phyloP scores from a whole-genome alignment of 2,329 filamentous ascomycete species.

The Fusarium agapanthi region DNA sequence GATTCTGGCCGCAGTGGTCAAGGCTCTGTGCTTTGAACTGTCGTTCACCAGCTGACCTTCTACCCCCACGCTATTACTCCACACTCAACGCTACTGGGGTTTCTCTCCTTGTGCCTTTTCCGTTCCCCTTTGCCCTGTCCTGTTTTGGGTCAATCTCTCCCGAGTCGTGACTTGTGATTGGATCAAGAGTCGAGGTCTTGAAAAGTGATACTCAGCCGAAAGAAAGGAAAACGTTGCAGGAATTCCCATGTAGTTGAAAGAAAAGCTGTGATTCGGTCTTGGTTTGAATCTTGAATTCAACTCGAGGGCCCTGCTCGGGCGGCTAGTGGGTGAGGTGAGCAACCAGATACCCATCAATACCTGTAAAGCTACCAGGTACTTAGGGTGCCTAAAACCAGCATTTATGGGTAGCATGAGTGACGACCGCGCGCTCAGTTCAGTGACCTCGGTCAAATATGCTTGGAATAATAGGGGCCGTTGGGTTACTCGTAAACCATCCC shows the following conservation, averaged over 20 bases:
- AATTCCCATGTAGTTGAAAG: background rate
- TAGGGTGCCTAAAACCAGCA: background rate
- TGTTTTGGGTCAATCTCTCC: background rate
- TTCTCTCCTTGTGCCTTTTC: slow-evolving; percentile 16
- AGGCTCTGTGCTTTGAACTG: slow-evolving; percentile 12
- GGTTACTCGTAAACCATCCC: background rate
- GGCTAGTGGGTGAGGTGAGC: background rate
- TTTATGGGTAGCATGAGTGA: background rate
- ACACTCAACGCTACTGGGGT: slow-evolving; percentile 26
- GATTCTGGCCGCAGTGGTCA: slow-evolving; percentile 13
- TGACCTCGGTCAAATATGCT: background rate
- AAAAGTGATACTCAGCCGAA: background rate
- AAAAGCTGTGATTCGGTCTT: background rate
- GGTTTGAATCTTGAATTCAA: background rate
- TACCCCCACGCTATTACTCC: slow-evolving; percentile 31
- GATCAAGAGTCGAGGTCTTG: background rate
- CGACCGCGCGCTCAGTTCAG: background rate
- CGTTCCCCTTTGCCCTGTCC: background rate
- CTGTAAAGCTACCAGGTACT: background rate
- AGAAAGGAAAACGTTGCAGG: background rate
- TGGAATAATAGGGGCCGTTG: background rate
- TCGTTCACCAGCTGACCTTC: slow-evolving; percentile 31
- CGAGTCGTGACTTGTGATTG: background rate
- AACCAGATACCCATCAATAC: background rate
- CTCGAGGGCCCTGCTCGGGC: background rate